A percentile compares a stretch with the other conserved stretches of the same genome.
phyloP scores from a whole-genome alignment of 2,329 filamentous ascomycete genomes.

The Fusarium sp. region DNA sequence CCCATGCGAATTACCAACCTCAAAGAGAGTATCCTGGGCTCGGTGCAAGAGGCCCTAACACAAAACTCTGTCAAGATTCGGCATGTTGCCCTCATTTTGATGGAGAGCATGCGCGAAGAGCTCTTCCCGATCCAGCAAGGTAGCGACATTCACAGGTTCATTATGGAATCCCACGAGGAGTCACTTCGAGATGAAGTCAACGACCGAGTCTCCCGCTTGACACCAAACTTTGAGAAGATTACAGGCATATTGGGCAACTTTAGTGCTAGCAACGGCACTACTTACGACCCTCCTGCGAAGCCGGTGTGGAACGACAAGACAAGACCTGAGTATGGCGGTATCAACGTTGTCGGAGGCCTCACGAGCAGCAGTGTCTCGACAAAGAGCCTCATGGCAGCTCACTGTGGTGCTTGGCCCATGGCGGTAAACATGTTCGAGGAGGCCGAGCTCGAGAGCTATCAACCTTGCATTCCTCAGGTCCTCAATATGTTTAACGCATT shows the following conservation, averaged over 20 bases:
- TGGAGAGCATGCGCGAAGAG: constrained; percentile 59
- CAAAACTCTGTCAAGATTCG: constrained; percentile 51
- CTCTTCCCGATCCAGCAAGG: constrained; percentile 57
- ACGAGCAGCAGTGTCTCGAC: constrained; percentile 57
- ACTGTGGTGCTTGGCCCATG: constrained; percentile 56
- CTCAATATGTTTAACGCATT: constrained; percentile 49
- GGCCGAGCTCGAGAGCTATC: constrained; percentile 55
- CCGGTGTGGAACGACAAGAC: constrained; percentile 36
- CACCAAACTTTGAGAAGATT: constrained; percentile 39
- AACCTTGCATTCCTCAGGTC: constrained; percentile 57
- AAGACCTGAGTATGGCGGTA: constrained; percentile 49
- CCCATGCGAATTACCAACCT: constrained; percentile 56
- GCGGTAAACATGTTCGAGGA: constrained; percentile 57
- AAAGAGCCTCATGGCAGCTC: constrained; percentile 55
- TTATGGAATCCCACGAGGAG: constrained; percentile 47
- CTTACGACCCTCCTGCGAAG: constrained; percentile 40
- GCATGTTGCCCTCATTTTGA: constrained; percentile 56
- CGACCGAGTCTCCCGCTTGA: constrained; percentile 43
- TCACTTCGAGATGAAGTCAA: constrained; percentile 46
- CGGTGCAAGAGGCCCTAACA: constrained; percentile 40
- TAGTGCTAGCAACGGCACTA: constrained; percentile 34
- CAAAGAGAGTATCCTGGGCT: constrained; percentile 45
- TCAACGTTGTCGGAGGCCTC: constrained; percentile 53
- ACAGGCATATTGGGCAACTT: constrained; percentile 38
- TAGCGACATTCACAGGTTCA: constrained; percentile 51